phyloP scores from a whole-genome alignment of 148 eudicot species.

The Bassia scoparia region DNA sequence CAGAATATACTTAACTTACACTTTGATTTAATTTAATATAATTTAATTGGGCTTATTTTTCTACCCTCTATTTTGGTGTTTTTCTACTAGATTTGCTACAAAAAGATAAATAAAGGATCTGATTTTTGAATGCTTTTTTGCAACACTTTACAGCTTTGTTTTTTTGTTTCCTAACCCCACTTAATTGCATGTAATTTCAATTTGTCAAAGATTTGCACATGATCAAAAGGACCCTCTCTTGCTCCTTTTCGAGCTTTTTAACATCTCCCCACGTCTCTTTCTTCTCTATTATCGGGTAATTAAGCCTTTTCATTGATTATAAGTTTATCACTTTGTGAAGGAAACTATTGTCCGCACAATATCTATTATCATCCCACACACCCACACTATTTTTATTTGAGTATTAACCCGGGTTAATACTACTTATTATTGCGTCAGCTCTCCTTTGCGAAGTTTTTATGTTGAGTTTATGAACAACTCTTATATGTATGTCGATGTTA shows the following conservation, averaged over 20 bases:
- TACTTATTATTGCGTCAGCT: too few relatives aligned
- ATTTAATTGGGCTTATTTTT: not conserved
- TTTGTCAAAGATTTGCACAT: conserved; percentile 3
- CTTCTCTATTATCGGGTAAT: not conserved
- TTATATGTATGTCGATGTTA: too few relatives aligned
- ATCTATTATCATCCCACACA: too few relatives aligned
- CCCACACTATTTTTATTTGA: too few relatives aligned
- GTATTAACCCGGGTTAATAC: too few relatives aligned
- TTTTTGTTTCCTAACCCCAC: not conserved
- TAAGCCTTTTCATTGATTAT: not conserved
- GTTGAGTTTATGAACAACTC: too few relatives aligned
- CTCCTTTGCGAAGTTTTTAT: too few relatives aligned
- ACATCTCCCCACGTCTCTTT: not conserved
- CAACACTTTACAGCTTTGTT: conserved; percentile 10
- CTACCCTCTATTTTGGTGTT: not conserved
- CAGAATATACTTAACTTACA: not conserved
- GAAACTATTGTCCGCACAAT: too few relatives aligned
- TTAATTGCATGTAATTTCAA: not conserved
- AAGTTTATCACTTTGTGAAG: not conserved
- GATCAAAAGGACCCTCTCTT: not conserved
- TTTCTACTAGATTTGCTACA: not conserved
- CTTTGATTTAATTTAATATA: not conserved
- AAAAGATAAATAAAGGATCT: not conserved
- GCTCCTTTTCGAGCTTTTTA: not conserved
- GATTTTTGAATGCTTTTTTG: not conserved